A percentile compares a stretch with the other conserved stretches of the same genome.
Conservation (phyloP, 768 basidiomycete species). For the Cyathus striatus region DNA sequence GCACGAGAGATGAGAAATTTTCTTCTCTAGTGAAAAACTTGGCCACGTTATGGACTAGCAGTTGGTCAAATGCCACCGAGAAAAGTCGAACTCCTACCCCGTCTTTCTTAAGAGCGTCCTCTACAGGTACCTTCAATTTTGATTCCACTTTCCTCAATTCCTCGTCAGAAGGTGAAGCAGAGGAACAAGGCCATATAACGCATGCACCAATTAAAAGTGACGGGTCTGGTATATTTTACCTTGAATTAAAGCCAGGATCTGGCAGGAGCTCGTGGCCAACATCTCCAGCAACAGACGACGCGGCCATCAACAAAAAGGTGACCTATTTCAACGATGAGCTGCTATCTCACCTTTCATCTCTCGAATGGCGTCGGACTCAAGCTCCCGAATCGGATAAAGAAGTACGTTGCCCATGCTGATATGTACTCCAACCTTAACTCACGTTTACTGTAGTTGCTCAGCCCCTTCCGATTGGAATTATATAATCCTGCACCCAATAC, state of each 20-base stretch:
- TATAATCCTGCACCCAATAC: too few relatives aligned
- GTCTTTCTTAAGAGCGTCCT: too few relatives aligned
- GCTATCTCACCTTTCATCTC: background rate
- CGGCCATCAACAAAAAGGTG: background rate
- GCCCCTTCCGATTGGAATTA: too few relatives aligned
- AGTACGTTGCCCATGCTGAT: background rate
- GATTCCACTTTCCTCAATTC: background rate
- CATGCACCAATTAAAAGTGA: too few relatives aligned
- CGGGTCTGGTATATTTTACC: background rate
- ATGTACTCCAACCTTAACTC: too few relatives aligned
- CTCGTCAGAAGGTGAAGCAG: too few relatives aligned
- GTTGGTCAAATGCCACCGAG: background rate
- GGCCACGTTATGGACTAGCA: background rate
- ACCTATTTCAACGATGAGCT: background rate
- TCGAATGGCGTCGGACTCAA: background rate
- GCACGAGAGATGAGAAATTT: too few relatives aligned
- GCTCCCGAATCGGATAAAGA: constrained; percentile 2
- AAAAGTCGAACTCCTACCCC: too few relatives aligned
- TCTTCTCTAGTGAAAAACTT: background rate
- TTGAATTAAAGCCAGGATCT: background rate
- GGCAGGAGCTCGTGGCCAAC: background rate
- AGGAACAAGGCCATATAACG: too few relatives aligned
- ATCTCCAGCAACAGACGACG: background rate
- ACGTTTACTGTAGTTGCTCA: too few relatives aligned
- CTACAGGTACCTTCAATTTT: background rate